These are phyloP conservation scores for Entrophospora sp. DNA, from an alignment of 192 early-diverging fungal genomes.

Conservation along the genomic window DNA sequence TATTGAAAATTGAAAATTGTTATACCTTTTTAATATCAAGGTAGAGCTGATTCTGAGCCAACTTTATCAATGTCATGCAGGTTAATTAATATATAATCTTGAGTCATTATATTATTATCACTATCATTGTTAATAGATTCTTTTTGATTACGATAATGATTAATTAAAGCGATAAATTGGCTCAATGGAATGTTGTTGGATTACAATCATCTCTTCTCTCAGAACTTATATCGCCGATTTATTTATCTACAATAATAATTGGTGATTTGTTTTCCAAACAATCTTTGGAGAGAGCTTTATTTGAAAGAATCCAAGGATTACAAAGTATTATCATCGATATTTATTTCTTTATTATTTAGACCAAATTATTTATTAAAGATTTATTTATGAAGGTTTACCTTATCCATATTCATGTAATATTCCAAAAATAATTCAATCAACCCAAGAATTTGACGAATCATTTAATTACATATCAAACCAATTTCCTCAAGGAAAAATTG, in stretches of 20 bases:
- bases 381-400: neutral
- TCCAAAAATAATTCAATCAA: no score
- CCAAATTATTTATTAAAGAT: neutral
- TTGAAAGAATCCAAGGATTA: conserved; percentile 33
- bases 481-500: no score
- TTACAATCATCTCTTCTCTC: conserved; percentile 64
- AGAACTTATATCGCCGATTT: conserved; percentile 56
- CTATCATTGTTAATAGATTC: neutral
- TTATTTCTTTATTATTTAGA: no score
- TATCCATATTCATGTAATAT: no score
- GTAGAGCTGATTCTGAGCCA: conserved; percentile 62
- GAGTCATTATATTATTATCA: neutral
- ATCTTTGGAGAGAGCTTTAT: conserved; percentile 59
- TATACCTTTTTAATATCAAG: conserved; percentile 19
- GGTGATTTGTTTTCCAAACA: conserved; percentile 59
- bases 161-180: conserved; percentile 76
- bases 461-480: no score
- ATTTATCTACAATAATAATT: conserved; percentile 52
- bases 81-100: conserved; percentile 20
- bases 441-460: no score
- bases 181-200: conserved; percentile 78
- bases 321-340: neutral
- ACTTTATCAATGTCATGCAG: conserved; percentile 68
- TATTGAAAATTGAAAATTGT: neutral
- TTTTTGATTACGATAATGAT: neutral